These are phyloP conservation scores for Cordyceps farinosa DNA, from an alignment of 2,329 filamentous ascomycete genomes.

Conservation along the genomic window DNA sequence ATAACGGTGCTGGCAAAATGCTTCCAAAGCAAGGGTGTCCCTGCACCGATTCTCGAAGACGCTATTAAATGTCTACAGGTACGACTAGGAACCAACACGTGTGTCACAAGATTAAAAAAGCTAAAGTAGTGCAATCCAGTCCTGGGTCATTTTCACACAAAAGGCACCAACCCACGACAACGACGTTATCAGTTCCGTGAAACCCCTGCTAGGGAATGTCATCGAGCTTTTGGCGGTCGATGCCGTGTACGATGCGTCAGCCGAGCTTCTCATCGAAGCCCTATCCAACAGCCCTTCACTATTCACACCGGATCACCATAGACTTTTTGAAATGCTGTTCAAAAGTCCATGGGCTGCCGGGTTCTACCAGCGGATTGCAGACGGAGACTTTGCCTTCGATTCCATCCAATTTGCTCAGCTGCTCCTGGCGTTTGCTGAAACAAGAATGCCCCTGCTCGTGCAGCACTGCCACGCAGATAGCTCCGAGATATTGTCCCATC, in stretches of 20 bases:
- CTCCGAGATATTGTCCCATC: constrained; percentile 51
- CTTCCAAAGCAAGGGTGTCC: constrained; percentile 30
- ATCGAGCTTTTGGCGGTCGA: constrained; percentile 59
- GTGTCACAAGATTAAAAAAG: constrained; percentile 25
- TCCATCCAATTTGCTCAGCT: constrained; percentile 63
- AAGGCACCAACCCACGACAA: constrained; percentile 56
- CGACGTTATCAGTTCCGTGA: constrained; percentile 56
- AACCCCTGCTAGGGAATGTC: constrained; percentile 55
- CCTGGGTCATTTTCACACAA: constrained; percentile 73
- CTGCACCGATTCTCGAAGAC: constrained; percentile 45
- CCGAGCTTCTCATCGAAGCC: constrained; percentile 63
- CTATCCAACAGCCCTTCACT: constrained; percentile 63
- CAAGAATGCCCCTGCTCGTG: constrained; percentile 58
- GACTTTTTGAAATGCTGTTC: constrained; percentile 56
- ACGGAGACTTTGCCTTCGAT: constrained; percentile 61
- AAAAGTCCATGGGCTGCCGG: constrained; percentile 56
- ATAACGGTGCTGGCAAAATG: constrained; percentile 38
- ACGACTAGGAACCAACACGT: constrained; percentile 29
- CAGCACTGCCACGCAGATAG: constrained; percentile 47
- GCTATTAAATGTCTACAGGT: constrained; percentile 61
- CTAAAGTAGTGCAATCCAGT: constrained; percentile 38
- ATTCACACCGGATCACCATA: constrained; percentile 56
- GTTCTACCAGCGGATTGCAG: constrained; percentile 52
- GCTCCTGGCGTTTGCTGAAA: constrained; percentile 66
- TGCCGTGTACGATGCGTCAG: constrained; percentile 54